phyloP scores from a whole-genome alignment of 2,329 filamentous ascomycete genomes.

The Lachnellula hyalina region DNA sequence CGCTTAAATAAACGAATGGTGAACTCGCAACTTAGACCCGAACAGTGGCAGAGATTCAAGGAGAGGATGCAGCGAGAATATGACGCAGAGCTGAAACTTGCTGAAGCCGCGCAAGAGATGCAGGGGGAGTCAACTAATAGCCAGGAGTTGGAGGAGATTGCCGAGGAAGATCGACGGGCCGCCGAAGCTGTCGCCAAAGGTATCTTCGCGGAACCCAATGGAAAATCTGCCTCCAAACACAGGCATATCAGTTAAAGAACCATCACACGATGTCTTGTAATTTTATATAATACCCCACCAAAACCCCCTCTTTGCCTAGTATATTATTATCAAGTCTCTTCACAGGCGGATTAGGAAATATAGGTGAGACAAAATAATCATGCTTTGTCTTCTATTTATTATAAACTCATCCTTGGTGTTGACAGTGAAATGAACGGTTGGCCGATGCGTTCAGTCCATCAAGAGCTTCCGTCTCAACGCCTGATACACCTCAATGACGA shows the following conservation, averaged over 20 bases:
- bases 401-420: background rate
- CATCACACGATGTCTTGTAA: background rate
- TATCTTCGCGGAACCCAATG: background rate
- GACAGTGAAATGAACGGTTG: background rate
- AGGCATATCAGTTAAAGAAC: background rate
- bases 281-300: background rate
- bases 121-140: constrained; percentile 5
- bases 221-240: background rate
- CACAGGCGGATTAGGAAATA: no score
- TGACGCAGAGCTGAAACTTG: background rate
- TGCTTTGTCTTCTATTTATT: background rate
- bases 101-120: background rate
- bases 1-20: background rate
- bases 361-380: background rate
- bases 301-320: background rate
- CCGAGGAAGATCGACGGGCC: constrained; percentile 1
- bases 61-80: background rate
- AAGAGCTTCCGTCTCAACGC: background rate
- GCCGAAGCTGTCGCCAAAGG: background rate
- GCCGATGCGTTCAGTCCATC: background rate
- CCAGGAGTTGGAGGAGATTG: background rate
- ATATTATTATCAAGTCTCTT: background rate
- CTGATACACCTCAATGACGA: background rate
- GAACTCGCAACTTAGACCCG: background rate
- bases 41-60: background rate